phyloP scores from a whole-genome alignment of 208 protist species.

The Angomonas ambiguus region DNA sequence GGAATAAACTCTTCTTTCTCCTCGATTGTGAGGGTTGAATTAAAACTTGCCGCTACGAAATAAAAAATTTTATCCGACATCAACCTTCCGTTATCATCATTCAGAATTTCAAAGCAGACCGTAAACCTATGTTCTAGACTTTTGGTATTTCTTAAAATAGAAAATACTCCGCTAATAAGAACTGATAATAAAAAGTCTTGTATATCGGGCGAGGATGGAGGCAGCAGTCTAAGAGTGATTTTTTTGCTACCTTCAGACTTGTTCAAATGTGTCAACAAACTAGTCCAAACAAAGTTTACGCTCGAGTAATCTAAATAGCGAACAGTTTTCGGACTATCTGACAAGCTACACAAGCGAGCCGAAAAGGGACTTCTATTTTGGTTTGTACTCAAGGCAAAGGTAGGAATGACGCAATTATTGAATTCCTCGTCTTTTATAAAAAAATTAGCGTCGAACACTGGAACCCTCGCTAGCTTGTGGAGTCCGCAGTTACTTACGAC shows the following conservation, averaged over 20 bases:
- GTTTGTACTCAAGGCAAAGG: not conserved
- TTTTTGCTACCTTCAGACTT: not conserved
- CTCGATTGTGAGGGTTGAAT: not conserved
- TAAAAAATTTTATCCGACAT: conserved; percentile 2
- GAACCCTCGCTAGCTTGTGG: not conserved
- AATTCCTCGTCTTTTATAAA: not conserved
- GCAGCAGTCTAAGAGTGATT: not conserved
- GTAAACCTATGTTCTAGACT: not conserved
- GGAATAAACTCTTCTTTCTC: not conserved
- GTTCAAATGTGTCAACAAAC: not conserved
- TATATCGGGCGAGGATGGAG: not conserved
- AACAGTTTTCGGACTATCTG: not conserved
- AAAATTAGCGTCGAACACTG: not conserved
- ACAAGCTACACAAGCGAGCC: not conserved
- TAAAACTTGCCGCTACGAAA: not conserved
- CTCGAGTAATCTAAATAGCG: not conserved
- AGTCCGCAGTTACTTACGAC: not conserved
- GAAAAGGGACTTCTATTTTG: not conserved
- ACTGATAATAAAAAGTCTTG: not conserved
- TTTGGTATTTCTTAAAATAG: not conserved
- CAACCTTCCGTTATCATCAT: not conserved
- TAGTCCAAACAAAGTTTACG: not conserved
- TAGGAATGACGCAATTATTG: not conserved
- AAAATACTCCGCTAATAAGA: not conserved
- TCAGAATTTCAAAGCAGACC: not conserved